These are phyloP conservation scores for Fonsecaea multimorphosa DNA, from an alignment of 2,329 filamentous ascomycete species.

Conservation along the genomic window DNA sequence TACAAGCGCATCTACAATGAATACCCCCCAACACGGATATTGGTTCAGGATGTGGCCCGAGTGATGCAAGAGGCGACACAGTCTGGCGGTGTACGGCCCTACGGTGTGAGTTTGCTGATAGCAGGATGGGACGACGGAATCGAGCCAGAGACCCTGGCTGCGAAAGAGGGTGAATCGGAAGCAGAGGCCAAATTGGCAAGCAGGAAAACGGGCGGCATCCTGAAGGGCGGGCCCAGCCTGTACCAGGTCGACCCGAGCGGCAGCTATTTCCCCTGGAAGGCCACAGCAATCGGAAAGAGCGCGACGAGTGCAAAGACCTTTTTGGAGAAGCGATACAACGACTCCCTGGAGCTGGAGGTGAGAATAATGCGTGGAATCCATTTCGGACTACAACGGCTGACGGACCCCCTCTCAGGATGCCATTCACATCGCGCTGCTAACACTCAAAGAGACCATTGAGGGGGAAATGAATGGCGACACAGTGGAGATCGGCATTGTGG, in stretches of 20 bases:
- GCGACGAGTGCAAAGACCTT: constrained; percentile 99
- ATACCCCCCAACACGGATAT: constrained; percentile 98
- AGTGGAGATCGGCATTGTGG: constrained; percentile 98
- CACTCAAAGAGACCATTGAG: constrained; percentile 98
- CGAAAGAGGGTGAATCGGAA: constrained; percentile 60
- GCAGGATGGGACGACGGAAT: constrained; percentile 98
- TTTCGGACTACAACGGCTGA: constrained; percentile 15
- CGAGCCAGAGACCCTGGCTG: constrained; percentile 77
- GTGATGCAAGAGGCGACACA: constrained; percentile 99
- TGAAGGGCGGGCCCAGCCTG: constrained; percentile 94
- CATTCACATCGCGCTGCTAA: constrained; percentile 95
- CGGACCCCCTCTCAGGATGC: constrained; percentile 65
- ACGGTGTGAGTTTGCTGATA: constrained; percentile 93
- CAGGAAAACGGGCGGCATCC: constrained; percentile 91
- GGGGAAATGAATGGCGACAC: constrained; percentile 99
- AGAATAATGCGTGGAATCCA: neutral
- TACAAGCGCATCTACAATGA: constrained; percentile 99
- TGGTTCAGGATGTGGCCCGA: constrained; percentile 95
- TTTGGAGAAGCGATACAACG: constrained; percentile 97
- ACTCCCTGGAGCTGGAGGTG: constrained; percentile 86
- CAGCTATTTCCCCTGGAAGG: constrained; percentile 99
- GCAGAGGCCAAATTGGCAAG: constrained; percentile 74
- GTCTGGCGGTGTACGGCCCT: constrained; percentile 94
- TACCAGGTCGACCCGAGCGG: constrained; percentile 99
- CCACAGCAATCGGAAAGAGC: constrained; percentile 97